Base-by-base conservation (phyloP, 805 yeast genomes). In the Ogataea thermomethanolica region DNA sequence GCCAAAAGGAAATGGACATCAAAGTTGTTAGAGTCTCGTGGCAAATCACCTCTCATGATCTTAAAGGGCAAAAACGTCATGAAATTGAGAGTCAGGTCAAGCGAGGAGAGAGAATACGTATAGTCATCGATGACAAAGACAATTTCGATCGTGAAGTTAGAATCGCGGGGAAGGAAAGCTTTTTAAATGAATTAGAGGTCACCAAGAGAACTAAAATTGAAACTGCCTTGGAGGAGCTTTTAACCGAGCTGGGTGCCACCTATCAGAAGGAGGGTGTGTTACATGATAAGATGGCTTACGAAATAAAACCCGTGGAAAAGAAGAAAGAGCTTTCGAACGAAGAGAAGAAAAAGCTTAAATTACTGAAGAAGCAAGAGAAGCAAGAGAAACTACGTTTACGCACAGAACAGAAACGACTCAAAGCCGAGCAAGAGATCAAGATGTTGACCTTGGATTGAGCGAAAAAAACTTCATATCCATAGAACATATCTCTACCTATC, bases 31-130 rank as follows among this genome's bases (percentile, higher is more conserved):
- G 70, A 30, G 55, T 79, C 3, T 69, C 78, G 8, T 79, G 84
- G 84, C 70, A 72, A 33, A 78, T 78, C 14, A 70, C 72, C n/a
- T 56, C 62, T 25, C 69, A 71, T 29, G 84, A 79, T 56, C 59
- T 79, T 41, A 55, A 53, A 21, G 69, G 71, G 27, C 84, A 79
- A 44, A 79, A 79, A 52, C 61, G 62, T 10, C 65, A 67, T 39
- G 84, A 79, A 49, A 71, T 79, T 12, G 51, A 59, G 28, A 54
- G 60, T 2, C 69, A 74, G 13, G 47, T 76, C 43, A 60, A 63
- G 26, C 74, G 69, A 42, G 78, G 75, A 5, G 54, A 55, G 34
- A 66, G 62, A 28, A 65, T 74, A 5, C 61, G 64, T 13, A 52
- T 73, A 8, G 59, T 63, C n/a, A 44, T 74, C 14, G 76, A 70